Percentiles rank a stretch among this genome's conserved stretches.
Evolutionary conservation across 495 filamentous ascomycete genomes (phyloP).

Genomic region (Neurospora sp.): DNA sequence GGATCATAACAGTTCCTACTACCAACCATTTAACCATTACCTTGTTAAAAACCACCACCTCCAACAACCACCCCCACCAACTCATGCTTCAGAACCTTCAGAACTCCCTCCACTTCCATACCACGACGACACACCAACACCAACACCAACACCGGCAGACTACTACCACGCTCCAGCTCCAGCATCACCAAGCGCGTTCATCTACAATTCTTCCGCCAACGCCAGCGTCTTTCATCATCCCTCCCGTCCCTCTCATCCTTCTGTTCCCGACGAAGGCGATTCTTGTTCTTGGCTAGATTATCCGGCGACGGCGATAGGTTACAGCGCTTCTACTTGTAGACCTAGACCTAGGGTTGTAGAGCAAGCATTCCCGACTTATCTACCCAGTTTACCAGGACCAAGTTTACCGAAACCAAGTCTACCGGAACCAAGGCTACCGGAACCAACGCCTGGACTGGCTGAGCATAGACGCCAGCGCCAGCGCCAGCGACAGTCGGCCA

Average conservation of each 20-base stretch:
- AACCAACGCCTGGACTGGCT: no score
- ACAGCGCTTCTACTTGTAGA: background rate
- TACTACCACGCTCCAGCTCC: background rate
- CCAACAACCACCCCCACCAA: background rate
- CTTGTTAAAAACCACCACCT: no score
- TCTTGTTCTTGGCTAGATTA: no score
- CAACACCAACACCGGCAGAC: background rate
- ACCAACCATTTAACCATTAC: background rate
- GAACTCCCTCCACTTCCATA: background rate
- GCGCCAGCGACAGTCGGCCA: background rate
- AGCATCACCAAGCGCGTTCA: conserved; percentile 16
- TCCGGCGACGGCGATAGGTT: background rate
- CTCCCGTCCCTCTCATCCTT: background rate
- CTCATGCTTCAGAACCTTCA: background rate
- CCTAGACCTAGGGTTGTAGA: background rate
- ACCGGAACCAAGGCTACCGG: background rate
- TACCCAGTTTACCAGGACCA: background rate
- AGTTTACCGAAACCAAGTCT: background rate
- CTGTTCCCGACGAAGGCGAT: no score
- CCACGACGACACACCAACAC: no score
- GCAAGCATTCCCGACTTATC: background rate
- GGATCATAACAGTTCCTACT: background rate
- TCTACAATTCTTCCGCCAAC: conserved; percentile 5
- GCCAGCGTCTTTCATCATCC: background rate
- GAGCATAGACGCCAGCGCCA: background rate